A percentile compares a stretch with the other conserved stretches of the same genome.
These are phyloP conservation scores for Coffea humblotiana DNA, from an alignment of 305 asterid species.

Conservation along the genomic window DNA sequence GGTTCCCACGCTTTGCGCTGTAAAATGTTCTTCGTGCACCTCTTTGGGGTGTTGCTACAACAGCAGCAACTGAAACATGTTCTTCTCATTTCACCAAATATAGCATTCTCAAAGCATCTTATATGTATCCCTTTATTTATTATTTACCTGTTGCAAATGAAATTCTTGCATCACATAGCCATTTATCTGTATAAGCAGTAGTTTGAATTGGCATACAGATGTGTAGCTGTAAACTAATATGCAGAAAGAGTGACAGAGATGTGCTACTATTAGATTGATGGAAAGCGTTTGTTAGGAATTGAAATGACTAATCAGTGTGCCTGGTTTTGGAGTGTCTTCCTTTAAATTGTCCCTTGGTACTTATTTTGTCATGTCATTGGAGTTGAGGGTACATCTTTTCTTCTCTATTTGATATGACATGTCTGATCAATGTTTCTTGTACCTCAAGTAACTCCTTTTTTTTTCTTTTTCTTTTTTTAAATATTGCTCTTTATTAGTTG, in stretches of 20 bases:
- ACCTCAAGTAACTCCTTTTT: background rate
- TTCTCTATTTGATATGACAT: background rate
- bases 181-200: too few species aligned
- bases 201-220: background rate
- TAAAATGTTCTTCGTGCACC: background rate
- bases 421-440: background rate
- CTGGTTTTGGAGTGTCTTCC: background rate
- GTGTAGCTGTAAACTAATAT: too few species aligned
- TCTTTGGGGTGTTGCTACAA: background rate
- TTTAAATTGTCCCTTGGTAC: background rate
- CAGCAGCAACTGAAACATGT: background rate
- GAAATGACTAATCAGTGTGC: too few species aligned
- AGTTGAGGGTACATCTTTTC: background rate
- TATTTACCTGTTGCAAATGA: background rate
- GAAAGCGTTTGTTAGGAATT: too few species aligned
- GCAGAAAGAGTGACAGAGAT: background rate
- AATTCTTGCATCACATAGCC: background rate
- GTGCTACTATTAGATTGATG: too few species aligned
- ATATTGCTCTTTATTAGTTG: background rate
- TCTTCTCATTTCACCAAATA: too few species aligned
- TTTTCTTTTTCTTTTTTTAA: background rate
- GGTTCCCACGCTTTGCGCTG: background rate
- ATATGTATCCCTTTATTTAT: too few species aligned
- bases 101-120: background rate
- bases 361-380: background rate